Conservation (phyloP, 805 yeast genomes). For the Grigorovia humatica region DNA sequence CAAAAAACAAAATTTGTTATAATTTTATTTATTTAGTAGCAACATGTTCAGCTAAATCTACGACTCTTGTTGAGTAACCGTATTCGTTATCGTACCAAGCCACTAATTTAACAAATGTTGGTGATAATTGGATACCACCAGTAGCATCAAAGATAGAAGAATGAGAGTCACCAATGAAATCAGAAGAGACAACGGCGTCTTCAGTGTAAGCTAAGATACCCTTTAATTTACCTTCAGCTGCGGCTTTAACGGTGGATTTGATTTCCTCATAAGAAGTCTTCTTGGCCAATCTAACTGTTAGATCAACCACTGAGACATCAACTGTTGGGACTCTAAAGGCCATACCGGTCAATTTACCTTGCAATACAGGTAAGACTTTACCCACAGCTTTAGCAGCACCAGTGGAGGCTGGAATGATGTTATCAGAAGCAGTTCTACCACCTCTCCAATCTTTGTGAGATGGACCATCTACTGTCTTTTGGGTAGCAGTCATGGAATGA, state of each 20-base stretch:
- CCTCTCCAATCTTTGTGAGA: conserved; percentile 76
- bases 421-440: conserved; percentile 68
- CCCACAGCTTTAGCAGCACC: conserved; percentile 75
- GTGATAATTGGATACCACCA: conserved; percentile 62
- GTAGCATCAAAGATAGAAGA: conserved; percentile 59
- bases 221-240: conserved; percentile 48
- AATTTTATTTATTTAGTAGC: conserved; percentile 24
- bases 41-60: conserved; percentile 56
- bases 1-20: conserved; percentile 12
- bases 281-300: conserved; percentile 51
- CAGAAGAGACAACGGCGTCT: conserved; percentile 60
- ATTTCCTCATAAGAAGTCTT: conserved; percentile 54
- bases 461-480: conserved; percentile 67
- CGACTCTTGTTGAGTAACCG: conserved; percentile 70
- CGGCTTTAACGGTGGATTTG: conserved; percentile 46
- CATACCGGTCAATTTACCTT: conserved; percentile 66
- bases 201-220: conserved; percentile 61
- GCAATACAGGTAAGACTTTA: conserved; percentile 59
- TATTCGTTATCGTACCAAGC: conserved; percentile 68
- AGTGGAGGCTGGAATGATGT: conserved; percentile 64
- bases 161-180: conserved; percentile 51
- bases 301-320: conserved; percentile 62
- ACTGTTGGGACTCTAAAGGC: conserved; percentile 65
- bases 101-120: conserved; percentile 57
- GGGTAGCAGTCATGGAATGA: conserved; percentile 63